phyloP scores from a whole-genome alignment of 1,139 yeast species.

The Suhomyces terraborum region DNA sequence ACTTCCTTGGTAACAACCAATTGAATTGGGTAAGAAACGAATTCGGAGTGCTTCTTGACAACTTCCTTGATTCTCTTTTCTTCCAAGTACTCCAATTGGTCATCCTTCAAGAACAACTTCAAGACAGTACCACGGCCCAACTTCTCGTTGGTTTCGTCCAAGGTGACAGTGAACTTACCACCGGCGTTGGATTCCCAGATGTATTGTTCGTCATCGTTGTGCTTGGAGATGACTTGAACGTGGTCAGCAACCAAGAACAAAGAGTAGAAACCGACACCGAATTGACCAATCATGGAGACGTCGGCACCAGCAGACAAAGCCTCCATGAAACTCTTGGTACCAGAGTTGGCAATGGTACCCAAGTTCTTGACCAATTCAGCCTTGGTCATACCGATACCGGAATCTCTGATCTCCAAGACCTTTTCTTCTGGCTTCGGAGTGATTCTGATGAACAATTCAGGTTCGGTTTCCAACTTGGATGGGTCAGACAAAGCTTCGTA shows the following conservation, averaged over 20 bases:
- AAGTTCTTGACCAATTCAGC: constrained; percentile 98
- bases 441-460: constrained; percentile 94
- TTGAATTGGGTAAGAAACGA: constrained; percentile 98
- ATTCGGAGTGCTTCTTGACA: constrained; percentile 99
- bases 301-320: constrained; percentile 99
- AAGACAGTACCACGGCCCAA: constrained; percentile 94
- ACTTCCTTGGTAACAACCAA: constrained; percentile 98
- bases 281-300: constrained; percentile 99
- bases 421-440: constrained; percentile 95
- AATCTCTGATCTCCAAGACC: constrained; percentile 95
- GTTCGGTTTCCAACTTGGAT: constrained; percentile 88
- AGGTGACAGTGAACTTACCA: constrained; percentile 96
- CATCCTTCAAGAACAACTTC: constrained; percentile 97
- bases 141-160: constrained; percentile 83
- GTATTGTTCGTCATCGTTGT: constrained; percentile 99
- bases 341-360: constrained; percentile 99
- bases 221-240: constrained; percentile 97
- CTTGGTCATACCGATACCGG: constrained; percentile 99
- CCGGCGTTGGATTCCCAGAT: constrained; percentile 99
- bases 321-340: constrained; percentile 99
- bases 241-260: constrained; percentile 98
- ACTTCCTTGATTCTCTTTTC: constrained; percentile 99
- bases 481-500: constrained; percentile 95
- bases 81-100: constrained; percentile 97
- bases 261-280: constrained; percentile 99